A percentile compares a stretch with the other conserved stretches of the same genome.
These are phyloP conservation scores for Physaria fendleri DNA, from an alignment of 345 rosid species.

Conservation along the genomic window DNA sequence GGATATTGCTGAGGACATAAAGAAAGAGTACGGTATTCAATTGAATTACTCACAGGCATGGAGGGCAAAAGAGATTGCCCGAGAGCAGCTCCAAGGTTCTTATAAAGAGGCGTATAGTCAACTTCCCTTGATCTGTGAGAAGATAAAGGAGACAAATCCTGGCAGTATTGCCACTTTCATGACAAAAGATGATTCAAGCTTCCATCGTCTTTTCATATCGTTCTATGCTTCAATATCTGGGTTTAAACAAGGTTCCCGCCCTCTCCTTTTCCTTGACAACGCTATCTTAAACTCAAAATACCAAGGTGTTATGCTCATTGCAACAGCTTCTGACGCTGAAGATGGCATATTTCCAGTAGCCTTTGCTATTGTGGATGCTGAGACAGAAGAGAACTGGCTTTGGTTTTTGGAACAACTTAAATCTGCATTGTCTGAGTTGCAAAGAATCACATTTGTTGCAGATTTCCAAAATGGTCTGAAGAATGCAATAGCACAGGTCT, in stretches of 20 bases:
- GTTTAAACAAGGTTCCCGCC: slow-evolving; percentile 80
- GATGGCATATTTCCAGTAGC: slow-evolving; percentile 82
- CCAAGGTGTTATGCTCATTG: slow-evolving; percentile 70
- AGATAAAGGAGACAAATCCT: slow-evolving; percentile 87
- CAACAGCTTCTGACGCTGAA: slow-evolving; percentile 69
- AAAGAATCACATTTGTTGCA: slow-evolving; percentile 70
- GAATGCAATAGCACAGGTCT: slow-evolving; percentile 55
- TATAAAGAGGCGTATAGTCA: slow-evolving; percentile 79
- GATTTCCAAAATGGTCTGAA: slow-evolving; percentile 73
- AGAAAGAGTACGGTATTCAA: slow-evolving; percentile 82
- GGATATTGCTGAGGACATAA: slow-evolving; percentile 85
- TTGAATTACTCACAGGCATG: slow-evolving; percentile 90
- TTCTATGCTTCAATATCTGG: slow-evolving; percentile 80
- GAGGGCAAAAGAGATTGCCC: slow-evolving; percentile 88
- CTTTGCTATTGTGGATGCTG: slow-evolving; percentile 73
- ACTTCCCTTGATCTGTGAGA: slow-evolving; percentile 76
- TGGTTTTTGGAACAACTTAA: slow-evolving; percentile 81
- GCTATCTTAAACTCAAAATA: slow-evolving; percentile 67
- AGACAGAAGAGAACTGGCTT: slow-evolving; percentile 79
- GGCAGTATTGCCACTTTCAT: slow-evolving; percentile 68
- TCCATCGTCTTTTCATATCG: slow-evolving; percentile 79
- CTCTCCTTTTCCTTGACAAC: slow-evolving; percentile 79
- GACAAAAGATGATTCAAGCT: slow-evolving; percentile 88
- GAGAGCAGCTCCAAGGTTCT: slow-evolving; percentile 96
- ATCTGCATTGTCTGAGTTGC: slow-evolving; percentile 45